Evolutionary conservation across 2,329 filamentous ascomycete species (phyloP).

Genomic region (Parasarocladium wereldwijsianum): DNA sequence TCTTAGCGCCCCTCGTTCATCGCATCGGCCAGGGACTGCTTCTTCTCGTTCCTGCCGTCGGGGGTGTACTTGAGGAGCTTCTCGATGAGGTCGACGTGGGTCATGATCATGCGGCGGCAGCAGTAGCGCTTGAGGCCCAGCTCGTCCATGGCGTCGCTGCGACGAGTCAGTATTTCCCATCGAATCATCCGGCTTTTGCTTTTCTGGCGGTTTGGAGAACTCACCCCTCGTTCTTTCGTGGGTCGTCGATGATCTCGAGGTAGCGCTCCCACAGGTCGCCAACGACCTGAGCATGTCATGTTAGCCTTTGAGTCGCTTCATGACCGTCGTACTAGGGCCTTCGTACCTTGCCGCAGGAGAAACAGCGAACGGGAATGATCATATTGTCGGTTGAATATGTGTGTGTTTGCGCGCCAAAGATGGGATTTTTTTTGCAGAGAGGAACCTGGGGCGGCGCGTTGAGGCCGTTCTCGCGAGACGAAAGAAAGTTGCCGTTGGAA

Average conservation of each 20-base stretch:
- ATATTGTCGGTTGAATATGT: too few species aligned
- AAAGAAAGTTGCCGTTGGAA: too few species aligned
- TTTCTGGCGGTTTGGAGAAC: constrained; percentile 11
- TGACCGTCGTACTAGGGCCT: constrained; percentile 3
- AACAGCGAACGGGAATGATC: constrained; percentile 98
- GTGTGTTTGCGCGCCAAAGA: too few species aligned
- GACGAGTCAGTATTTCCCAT: constrained; percentile 6
- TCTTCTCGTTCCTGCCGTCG: constrained; percentile 49
- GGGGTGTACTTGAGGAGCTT: constrained; percentile 82
- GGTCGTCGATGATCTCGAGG: constrained; percentile 69
- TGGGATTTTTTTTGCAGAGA: too few species aligned
- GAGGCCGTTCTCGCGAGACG: too few species aligned
- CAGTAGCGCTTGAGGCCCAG: constrained; percentile 92
- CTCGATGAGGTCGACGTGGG: constrained; percentile 96
- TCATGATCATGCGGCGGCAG: constrained; percentile 99
- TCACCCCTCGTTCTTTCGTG: constrained; percentile 55
- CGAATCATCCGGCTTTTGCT: neutral
- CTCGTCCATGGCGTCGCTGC: constrained; percentile 87
- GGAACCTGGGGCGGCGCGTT: too few species aligned
- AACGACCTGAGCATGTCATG: constrained; percentile 54
- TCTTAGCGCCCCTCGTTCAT: constrained; percentile 1
- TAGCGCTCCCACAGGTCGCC: constrained; percentile 97
- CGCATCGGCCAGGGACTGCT: constrained; percentile 25
- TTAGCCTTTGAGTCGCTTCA: constrained; percentile 8
- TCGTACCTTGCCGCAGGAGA: constrained; percentile 95